Conservation (phyloP, 2,329 filamentous ascomycete genomes). For the Nemania serpens region DNA sequence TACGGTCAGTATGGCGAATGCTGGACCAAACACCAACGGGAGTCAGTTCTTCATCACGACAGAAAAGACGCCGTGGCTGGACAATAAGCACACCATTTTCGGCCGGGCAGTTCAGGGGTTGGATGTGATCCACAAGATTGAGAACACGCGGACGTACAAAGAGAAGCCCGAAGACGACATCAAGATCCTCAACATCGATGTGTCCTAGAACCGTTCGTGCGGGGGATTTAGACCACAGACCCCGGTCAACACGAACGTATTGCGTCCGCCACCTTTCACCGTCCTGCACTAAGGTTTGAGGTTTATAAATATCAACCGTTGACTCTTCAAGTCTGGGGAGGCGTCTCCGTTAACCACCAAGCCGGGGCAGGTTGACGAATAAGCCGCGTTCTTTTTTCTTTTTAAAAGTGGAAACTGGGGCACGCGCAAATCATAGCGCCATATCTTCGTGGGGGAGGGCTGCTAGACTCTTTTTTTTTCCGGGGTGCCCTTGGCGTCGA, state of each 20-base stretch:
- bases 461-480: slow-evolving; percentile 8
- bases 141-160: slow-evolving; percentile 82
- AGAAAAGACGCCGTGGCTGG: slow-evolving; percentile 94
- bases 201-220: slow-evolving; percentile 46
- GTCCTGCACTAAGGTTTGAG: neutral
- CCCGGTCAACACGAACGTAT: slow-evolving; percentile 1
- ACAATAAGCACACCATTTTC: slow-evolving; percentile 96
- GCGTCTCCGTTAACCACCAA: slow-evolving; percentile 16
- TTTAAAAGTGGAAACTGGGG: slow-evolving; percentile 21
- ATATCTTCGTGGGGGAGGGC: slow-evolving; percentile 23
- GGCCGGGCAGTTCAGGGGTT: slow-evolving; percentile 86
- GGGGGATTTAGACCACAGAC: neutral
- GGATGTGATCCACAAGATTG: slow-evolving; percentile 95
- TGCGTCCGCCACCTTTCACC: no score
- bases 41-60: slow-evolving; percentile 99
- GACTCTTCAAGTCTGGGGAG: slow-evolving; percentile 13
- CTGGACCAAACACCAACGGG: slow-evolving; percentile 91
- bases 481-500: slow-evolving; percentile 22
- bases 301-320: slow-evolving; percentile 6
- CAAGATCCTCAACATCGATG: slow-evolving; percentile 89
- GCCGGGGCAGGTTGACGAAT: slow-evolving; percentile 19
- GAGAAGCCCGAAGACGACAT: slow-evolving; percentile 98
- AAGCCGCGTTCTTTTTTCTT: slow-evolving; percentile 6
- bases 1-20: slow-evolving; percentile 97
- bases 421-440: slow-evolving; percentile 11